Conservation (phyloP, 768 basidiomycete species). For the Podaxis sp. region DNA sequence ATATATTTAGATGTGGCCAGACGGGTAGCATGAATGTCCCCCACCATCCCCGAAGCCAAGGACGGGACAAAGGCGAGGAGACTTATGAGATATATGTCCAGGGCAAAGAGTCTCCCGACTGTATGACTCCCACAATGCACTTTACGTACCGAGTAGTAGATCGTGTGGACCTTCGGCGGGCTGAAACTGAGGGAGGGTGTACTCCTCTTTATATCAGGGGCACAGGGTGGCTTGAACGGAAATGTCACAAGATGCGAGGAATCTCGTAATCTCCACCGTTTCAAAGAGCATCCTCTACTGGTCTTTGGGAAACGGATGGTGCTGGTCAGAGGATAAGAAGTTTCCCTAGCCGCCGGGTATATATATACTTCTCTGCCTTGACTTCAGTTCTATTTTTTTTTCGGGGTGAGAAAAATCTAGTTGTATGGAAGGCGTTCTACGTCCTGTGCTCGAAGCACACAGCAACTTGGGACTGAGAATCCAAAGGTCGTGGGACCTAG, state of each 20-base stretch:
- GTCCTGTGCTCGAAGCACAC: not conserved
- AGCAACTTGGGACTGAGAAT: not conserved
- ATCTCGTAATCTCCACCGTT: constrained; percentile 1
- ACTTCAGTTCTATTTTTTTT: not conserved
- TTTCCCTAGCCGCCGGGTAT: not conserved
- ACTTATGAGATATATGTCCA: no score
- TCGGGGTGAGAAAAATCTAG: no score
- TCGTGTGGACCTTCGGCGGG: not conserved
- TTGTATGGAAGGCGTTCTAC: not conserved
- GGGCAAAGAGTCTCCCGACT: no score
- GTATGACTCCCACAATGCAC: no score
- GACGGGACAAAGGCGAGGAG: not conserved
- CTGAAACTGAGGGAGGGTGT: not conserved
- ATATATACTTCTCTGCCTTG: not conserved
- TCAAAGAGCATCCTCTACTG: not conserved
- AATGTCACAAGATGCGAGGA: constrained; percentile 1
- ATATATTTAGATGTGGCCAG: not conserved
- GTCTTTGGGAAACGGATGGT: not conserved
- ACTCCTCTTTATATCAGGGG: not conserved
- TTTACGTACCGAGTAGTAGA: no score
- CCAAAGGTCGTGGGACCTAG: constrained; percentile 1
- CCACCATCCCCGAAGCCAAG: not conserved
- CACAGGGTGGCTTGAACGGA: not conserved
- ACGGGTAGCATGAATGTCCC: not conserved
- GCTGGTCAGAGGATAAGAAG: not conserved